These are phyloP conservation scores for Gossypium anomalum DNA, from an alignment of 345 rosid genomes.

Conservation along the genomic window DNA sequence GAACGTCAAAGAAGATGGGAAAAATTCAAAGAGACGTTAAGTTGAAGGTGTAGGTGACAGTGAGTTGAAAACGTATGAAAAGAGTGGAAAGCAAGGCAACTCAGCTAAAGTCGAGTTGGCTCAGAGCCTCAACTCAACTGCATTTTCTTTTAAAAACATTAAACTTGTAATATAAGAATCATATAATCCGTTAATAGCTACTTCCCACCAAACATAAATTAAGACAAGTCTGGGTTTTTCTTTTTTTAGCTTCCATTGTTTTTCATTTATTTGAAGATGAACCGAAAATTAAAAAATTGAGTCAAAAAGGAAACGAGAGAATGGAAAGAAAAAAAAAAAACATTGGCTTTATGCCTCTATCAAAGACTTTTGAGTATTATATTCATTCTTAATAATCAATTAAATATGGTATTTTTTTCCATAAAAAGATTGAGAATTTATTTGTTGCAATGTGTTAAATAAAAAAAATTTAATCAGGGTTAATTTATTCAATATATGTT, in stretches of 20 bases:
- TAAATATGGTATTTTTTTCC: too few relatives aligned
- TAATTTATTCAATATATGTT: neutral
- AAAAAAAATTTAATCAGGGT: neutral
- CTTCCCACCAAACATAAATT: slow-evolving; percentile 49
- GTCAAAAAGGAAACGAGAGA: too few relatives aligned
- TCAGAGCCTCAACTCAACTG: slow-evolving; percentile 11
- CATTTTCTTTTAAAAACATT: slow-evolving; percentile 23
- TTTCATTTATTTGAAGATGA: neutral
- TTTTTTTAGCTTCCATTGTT: neutral
- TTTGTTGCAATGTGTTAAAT: neutral
- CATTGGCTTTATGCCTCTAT: too few relatives aligned
- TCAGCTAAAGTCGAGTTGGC: slow-evolving; percentile 4
- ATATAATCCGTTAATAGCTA: slow-evolving; percentile 32
- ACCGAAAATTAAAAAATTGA: too few relatives aligned
- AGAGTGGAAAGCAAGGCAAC: slow-evolving; percentile 61
- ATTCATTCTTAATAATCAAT: too few relatives aligned
- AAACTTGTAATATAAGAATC: slow-evolving; percentile 41
- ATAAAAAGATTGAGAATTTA: too few relatives aligned
- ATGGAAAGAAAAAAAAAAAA: too few relatives aligned
- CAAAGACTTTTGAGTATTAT: too few relatives aligned
- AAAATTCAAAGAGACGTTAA: slow-evolving; percentile 52
- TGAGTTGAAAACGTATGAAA: slow-evolving; percentile 18
- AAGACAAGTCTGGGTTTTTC: neutral
- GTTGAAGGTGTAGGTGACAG: slow-evolving; percentile 48
- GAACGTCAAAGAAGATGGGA: slow-evolving; percentile 18